Evolutionary conservation across 441 rosid genomes (phyloP).

Genomic region (Populus hybrid): DNA sequence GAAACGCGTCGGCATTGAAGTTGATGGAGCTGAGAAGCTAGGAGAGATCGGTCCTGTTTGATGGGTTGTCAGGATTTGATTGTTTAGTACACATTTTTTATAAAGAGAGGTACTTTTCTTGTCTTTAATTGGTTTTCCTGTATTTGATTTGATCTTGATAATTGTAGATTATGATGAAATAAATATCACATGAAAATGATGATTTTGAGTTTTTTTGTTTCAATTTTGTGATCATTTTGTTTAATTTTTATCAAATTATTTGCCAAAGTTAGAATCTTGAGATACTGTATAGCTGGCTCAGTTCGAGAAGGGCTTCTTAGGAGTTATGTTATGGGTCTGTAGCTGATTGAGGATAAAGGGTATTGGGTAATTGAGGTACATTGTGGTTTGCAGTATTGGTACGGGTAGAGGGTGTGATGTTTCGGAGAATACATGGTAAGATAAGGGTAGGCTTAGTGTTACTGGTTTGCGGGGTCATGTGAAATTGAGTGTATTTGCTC

Average conservation of each 20-base stretch:
- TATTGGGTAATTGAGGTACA: background rate
- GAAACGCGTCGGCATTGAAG: conserved; percentile 56
- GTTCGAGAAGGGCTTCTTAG: background rate
- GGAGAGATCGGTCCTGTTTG: conserved; percentile 26
- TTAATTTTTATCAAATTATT: too few species aligned
- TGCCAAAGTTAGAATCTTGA: background rate
- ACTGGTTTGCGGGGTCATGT: background rate
- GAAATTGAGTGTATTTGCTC: background rate
- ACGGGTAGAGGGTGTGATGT: background rate
- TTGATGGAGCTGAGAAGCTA: conserved; percentile 61
- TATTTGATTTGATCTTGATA: background rate
- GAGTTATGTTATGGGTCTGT: background rate
- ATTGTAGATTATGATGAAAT: background rate
- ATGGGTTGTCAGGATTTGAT: conserved; percentile 2
- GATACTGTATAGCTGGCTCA: background rate
- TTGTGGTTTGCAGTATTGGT: background rate
- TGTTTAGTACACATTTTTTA: background rate
- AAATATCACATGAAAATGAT: background rate
- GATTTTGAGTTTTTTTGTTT: background rate
- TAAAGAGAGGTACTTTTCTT: background rate
- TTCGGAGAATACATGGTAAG: background rate
- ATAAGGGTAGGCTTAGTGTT: background rate
- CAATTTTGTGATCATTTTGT: background rate
- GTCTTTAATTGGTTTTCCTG: background rate
- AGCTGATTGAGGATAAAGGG: background rate